Evolutionary conservation across 225 moss, liverwort and hornwort species (phyloP).

Genomic region (Sphagnum contortum): DNA sequence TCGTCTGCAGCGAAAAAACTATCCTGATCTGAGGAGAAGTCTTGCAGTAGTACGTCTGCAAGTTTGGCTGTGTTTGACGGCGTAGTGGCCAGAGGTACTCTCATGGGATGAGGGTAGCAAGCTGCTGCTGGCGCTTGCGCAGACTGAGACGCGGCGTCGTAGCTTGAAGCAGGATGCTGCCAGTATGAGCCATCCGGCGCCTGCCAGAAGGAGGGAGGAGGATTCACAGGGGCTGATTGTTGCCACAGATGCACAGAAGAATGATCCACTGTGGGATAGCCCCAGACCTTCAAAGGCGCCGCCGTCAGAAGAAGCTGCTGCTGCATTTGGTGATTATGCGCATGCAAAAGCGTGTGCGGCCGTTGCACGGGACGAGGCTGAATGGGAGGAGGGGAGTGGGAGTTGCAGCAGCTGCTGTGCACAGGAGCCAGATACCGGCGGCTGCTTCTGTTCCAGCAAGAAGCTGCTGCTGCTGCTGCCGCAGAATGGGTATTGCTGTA

Average conservation of each 20-base stretch:
- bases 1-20: constrained; percentile 68
- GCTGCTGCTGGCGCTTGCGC: not conserved
- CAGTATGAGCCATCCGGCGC: constrained; percentile 94
- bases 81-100: constrained; percentile 20
- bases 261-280: constrained; percentile 88
- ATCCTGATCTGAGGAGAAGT: constrained; percentile 46
- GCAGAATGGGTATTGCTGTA: not conserved
- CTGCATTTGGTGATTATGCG: constrained; percentile 44
- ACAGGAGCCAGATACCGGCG: constrained; percentile 80
- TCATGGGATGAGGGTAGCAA: constrained; percentile 46
- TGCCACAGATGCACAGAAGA: constrained; percentile 94
- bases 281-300: constrained; percentile 86
- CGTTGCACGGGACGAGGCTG: constrained; percentile 83
- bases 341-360: constrained; percentile 52
- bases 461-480: constrained; percentile 18
- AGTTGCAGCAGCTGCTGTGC: constrained; percentile 14
- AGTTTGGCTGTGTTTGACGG: constrained; percentile 4
- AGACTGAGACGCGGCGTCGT: constrained; percentile 14
- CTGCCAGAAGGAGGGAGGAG: constrained; percentile 77
- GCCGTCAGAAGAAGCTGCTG: too few relatives aligned
- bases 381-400: constrained; percentile 70
- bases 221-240: constrained; percentile 49
- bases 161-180: constrained; percentile 76
- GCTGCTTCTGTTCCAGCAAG: constrained; percentile 68
- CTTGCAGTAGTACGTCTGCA: constrained; percentile 10